Conservation (phyloP, 2,329 filamentous ascomycete genomes). For the Diplodia scrobiculata region DNA sequence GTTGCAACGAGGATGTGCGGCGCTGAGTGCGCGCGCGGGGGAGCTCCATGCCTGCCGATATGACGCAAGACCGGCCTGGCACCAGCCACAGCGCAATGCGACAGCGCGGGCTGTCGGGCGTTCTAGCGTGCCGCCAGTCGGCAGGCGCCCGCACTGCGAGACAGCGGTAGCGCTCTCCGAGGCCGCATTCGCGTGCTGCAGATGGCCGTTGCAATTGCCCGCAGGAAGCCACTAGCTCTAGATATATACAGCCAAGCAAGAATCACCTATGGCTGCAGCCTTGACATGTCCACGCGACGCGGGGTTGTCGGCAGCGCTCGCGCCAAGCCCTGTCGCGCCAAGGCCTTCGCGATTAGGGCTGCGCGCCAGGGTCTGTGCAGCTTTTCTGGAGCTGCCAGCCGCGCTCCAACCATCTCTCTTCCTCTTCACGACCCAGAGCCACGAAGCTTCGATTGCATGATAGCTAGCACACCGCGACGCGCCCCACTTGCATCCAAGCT, state of each 20-base stretch:
- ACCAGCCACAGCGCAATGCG: conserved; percentile 16
- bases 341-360: neutral
- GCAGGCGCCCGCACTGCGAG: neutral
- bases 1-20: neutral
- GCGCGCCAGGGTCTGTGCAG: neutral
- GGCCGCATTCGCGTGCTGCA: neutral
- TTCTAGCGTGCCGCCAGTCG: neutral
- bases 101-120: neutral
- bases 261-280: neutral
- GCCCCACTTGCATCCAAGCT: neutral
- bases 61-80: conserved; percentile 5
- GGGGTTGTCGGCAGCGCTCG: neutral
- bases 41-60: neutral
- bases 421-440: conserved; percentile 6
- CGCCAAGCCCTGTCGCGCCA: neutral
- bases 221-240: neutral
- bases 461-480: conserved; percentile 12
- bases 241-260: neutral
- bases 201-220: neutral
- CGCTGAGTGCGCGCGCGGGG: neutral
- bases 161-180: neutral
- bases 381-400: conserved; percentile 16
- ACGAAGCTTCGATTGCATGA: conserved; percentile 18
- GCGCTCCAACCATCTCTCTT: conserved; percentile 9
- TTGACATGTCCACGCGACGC: neutral